Percentiles rank a stretch among this genome's conserved stretches.
phyloP scores from a whole-genome alignment of 352 stramenopile species.

The Elongisporangium senticosum region DNA sequence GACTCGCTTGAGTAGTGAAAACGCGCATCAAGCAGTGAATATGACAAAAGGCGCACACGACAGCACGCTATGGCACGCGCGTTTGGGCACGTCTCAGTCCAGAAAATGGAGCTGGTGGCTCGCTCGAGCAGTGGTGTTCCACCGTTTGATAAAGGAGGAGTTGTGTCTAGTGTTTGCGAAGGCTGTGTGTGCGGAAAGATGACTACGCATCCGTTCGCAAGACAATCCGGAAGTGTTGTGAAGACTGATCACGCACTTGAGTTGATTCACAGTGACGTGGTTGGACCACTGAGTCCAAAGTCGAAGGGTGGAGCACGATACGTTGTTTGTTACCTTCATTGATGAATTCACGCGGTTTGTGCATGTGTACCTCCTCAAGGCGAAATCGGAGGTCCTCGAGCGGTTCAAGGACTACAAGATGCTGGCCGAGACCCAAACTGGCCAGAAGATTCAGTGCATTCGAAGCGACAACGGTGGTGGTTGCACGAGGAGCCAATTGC shows the following conservation, averaged over 20 bases:
- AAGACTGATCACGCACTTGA: constrained; percentile 10
- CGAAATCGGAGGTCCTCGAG: constrained; percentile 8
- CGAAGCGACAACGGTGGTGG: constrained; percentile 18
- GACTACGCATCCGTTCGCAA: neutral
- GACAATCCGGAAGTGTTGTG: constrained; percentile 6
- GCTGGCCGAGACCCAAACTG: constrained; percentile 7
- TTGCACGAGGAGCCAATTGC: too few relatives aligned
- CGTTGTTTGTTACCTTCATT: constrained; percentile 13
- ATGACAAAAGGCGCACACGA: too few relatives aligned
- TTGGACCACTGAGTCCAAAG: constrained; percentile 13
- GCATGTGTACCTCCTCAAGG: constrained; percentile 9
- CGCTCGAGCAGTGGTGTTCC: constrained; percentile 2
- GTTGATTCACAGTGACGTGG: constrained; percentile 16
- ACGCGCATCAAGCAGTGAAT: too few relatives aligned
- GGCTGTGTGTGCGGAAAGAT: constrained; percentile 18
- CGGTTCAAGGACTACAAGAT: constrained; percentile 9
- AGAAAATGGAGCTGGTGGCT: neutral
- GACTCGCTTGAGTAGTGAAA: too few relatives aligned
- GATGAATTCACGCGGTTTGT: constrained; percentile 12
- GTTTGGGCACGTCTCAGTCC: constrained; percentile 9
- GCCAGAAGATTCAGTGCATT: constrained; percentile 10
- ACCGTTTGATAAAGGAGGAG: neutral
- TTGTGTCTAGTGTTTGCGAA: constrained; percentile 8
- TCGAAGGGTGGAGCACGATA: constrained; percentile 8
- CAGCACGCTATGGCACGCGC: constrained; percentile 10